A percentile compares a stretch with the other conserved stretches of the same genome.
Evolutionary conservation across 2,329 filamentous ascomycete species (phyloP).

Genomic region (Alternaria sp.): DNA sequence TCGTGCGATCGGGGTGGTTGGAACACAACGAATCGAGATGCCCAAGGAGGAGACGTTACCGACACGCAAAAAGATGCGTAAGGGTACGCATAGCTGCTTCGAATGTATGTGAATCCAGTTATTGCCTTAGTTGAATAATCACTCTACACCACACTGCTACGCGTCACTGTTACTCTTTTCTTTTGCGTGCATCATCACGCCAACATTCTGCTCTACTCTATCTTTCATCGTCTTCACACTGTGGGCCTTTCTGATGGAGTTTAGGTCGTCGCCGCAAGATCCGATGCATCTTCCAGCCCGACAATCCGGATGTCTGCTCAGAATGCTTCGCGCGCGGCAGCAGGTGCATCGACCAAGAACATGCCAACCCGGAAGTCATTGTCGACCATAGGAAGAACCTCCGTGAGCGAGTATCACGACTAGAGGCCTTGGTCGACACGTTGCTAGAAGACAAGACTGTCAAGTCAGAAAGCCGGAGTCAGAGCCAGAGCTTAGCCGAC

Average conservation of each 20-base stretch:
- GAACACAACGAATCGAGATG: constrained; percentile 32
- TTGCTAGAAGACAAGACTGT: constrained; percentile 45
- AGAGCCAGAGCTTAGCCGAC: constrained; percentile 31
- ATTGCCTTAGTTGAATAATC: constrained; percentile 5
- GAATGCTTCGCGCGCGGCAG: constrained; percentile 55
- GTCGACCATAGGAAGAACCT: constrained; percentile 53
- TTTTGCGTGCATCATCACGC: constrained; percentile 5
- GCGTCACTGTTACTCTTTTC: constrained; percentile 2
- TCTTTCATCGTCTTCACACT: not conserved
- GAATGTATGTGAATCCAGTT: constrained; percentile 47
- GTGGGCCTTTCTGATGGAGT: constrained; percentile 27
- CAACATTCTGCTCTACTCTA: constrained; percentile 1
- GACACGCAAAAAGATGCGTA: constrained; percentile 52
- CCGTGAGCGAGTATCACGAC: constrained; percentile 50
- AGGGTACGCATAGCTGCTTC: constrained; percentile 54
- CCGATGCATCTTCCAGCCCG: constrained; percentile 53
- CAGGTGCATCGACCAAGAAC: constrained; percentile 55
- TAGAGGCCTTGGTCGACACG: constrained; percentile 50
- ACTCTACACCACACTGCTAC: constrained; percentile 3
- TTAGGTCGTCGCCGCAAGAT: constrained; percentile 58
- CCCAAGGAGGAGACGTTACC: constrained; percentile 45
- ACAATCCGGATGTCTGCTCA: constrained; percentile 50
- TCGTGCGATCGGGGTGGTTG: constrained; percentile 4
- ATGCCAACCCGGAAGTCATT: constrained; percentile 48
- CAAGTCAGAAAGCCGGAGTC: constrained; percentile 36